phyloP scores from a whole-genome alignment of 164 flowering plant species.

The Umbilicus rupestris region DNA sequence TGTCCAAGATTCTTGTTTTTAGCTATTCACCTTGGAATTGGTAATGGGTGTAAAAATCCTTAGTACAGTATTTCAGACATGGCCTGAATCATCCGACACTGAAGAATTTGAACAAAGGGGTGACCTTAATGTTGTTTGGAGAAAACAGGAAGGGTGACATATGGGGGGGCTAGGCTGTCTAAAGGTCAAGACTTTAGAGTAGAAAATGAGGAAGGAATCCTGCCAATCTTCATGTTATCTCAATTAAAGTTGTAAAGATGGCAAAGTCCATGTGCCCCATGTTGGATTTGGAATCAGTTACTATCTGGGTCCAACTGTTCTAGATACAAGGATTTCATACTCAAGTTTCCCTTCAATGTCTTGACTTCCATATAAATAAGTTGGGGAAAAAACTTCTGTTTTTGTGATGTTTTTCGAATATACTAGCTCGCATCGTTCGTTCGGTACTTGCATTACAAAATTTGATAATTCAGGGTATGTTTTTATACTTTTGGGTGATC shows the following conservation, averaged over 20 bases:
- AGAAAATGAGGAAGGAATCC: conserved; percentile 1
- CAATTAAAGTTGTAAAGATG: not conserved
- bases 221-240: not conserved
- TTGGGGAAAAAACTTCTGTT: too few relatives aligned
- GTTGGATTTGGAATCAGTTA: not conserved
- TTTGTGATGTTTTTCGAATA: too few relatives aligned
- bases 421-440: too few relatives aligned
- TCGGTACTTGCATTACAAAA: too few relatives aligned
- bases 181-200: not conserved
- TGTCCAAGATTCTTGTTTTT: not conserved
- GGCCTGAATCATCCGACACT: too few relatives aligned
- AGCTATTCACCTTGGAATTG: not conserved
- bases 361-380: too few relatives aligned
- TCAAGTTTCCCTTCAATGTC: not conserved
- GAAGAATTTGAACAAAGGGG: too few relatives aligned
- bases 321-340: not conserved
- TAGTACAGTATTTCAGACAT: not conserved
- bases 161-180: too few relatives aligned
- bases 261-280: conserved; percentile 2
- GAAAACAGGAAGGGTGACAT: not conserved
- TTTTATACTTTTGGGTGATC: too few relatives aligned
- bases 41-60: not conserved
- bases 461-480: too few relatives aligned
- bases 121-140: too few relatives aligned
- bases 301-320: not conserved